A percentile compares a stretch with the other conserved stretches of the same genome.
Evolutionary conservation across 352 stramenopile genomes (phyloP).

Genomic region (Globisporangium radiosum): DNA sequence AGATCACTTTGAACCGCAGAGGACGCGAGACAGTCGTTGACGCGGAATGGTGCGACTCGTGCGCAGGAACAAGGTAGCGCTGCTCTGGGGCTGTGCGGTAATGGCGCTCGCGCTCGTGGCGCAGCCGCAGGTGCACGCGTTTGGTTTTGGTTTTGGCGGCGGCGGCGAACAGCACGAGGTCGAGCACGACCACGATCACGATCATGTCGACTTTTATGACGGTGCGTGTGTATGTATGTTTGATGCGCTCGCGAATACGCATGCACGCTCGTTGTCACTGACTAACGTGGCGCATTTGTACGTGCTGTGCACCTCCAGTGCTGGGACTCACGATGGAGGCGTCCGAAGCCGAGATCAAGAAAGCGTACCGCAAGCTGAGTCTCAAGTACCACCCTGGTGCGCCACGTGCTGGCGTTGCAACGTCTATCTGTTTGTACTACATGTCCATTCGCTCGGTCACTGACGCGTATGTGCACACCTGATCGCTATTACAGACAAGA

Average conservation of each 20-base stretch:
- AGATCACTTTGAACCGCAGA: too few species aligned
- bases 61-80: constrained; percentile 14
- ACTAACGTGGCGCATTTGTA: background rate
- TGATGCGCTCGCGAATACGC: background rate
- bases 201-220: constrained; percentile 77
- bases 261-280: background rate
- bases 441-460: too few species aligned
- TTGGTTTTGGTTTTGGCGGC: constrained; percentile 49
- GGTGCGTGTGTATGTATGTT: constrained; percentile 17
- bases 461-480: too few species aligned
- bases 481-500: constrained; percentile 55
- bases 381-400: constrained; percentile 93
- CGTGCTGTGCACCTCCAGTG: constrained; percentile 21
- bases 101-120: constrained; percentile 25
- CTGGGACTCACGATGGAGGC: constrained; percentile 79
- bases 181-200: constrained; percentile 41
- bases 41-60: constrained; percentile 1
- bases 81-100: constrained; percentile 21
- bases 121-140: constrained; percentile 27
- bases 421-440: too few species aligned
- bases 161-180: constrained; percentile 20
- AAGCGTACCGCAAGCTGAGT: constrained; percentile 92
- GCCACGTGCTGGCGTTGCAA: background rate
- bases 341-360: constrained; percentile 90
- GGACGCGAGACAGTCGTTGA: too few species aligned